Conservation (phyloP, 2,329 filamentous ascomycete genomes). For the Chlorencoelia australis region DNA sequence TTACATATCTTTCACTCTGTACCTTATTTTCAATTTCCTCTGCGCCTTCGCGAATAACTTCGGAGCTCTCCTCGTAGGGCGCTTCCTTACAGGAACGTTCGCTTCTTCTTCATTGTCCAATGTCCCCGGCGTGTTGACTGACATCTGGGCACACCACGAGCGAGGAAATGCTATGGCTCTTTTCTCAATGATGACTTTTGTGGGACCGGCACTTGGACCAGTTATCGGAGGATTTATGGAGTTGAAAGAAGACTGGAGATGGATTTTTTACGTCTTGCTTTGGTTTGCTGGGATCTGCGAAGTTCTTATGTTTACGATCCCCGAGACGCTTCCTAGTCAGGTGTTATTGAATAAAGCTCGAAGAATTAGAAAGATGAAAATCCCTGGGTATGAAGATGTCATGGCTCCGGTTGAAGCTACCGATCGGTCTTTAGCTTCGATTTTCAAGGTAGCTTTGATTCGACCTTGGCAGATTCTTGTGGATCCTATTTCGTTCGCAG, state of each 20-base stretch:
- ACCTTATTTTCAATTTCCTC: conserved; percentile 53
- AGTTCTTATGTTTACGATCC: conserved; percentile 44
- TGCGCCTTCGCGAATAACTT: conserved; percentile 48
- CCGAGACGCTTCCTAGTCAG: conserved; percentile 43
- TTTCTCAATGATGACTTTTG: conserved; percentile 54
- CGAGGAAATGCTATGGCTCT: conserved; percentile 50
- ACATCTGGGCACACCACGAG: conserved; percentile 45
- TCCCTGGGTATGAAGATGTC: conserved; percentile 42
- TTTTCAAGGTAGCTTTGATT: conserved; percentile 70
- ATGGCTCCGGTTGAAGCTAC: conserved; percentile 55
- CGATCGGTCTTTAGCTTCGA: conserved; percentile 32
- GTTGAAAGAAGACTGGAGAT: conserved; percentile 41
- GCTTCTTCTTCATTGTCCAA: conserved; percentile 53
- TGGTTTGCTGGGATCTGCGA: conserved; percentile 32
- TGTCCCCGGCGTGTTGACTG: conserved; percentile 50
- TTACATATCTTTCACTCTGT: conserved; percentile 44
- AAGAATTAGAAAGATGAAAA: conserved; percentile 37
- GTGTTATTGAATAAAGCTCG: conserved; percentile 44
- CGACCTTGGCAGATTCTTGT: conserved; percentile 89
- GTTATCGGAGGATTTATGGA: conserved; percentile 48
- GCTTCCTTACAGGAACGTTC: conserved; percentile 56
- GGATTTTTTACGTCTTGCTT: conserved; percentile 40
- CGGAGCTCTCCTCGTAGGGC: conserved; percentile 49
- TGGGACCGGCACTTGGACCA: conserved; percentile 39
- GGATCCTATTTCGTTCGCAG: conserved; percentile 76